Percentiles rank a stretch among this genome's conserved stretches.
These are phyloP conservation scores for Wallemia mellicola DNA, from an alignment of 1,284 basidiomycete genomes.

Conservation along the genomic window DNA sequence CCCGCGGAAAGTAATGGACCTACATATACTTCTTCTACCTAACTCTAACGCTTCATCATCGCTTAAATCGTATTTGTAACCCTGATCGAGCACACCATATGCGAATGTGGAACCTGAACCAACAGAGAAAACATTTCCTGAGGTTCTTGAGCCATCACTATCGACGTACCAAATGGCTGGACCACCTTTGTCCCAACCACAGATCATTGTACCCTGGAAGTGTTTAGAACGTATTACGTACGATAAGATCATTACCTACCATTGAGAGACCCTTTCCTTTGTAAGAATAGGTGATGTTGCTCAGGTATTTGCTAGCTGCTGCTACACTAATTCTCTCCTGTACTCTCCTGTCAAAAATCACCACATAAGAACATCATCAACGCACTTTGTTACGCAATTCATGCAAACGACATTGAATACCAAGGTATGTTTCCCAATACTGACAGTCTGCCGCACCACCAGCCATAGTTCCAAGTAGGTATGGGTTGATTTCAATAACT, in stretches of 20 bases:
- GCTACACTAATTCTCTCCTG: slow-evolving; percentile 85
- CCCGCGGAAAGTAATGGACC: neutral
- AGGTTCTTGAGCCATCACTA: slow-evolving; percentile 79
- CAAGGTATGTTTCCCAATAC: slow-evolving; percentile 95
- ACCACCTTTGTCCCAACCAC: slow-evolving; percentile 98
- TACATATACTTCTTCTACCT: slow-evolving; percentile 59
- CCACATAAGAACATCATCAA: neutral
- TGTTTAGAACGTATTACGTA: slow-evolving; percentile 33
- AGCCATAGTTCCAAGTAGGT: slow-evolving; percentile 93
- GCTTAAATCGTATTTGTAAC: slow-evolving; percentile 73
- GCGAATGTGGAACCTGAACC: slow-evolving; percentile 95
- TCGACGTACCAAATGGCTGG: slow-evolving; percentile 97
- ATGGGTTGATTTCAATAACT: slow-evolving; percentile 98
- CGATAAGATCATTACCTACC: neutral
- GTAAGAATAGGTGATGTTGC: slow-evolving; percentile 90
- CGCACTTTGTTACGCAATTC: slow-evolving; percentile 58
- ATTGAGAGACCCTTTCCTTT: slow-evolving; percentile 77
- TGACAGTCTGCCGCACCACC: slow-evolving; percentile 91
- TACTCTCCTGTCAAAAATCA: neutral
- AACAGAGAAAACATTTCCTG: slow-evolving; percentile 90
- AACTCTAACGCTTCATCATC: slow-evolving; percentile 89
- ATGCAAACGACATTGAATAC: slow-evolving; percentile 86
- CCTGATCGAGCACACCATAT: slow-evolving; percentile 93
- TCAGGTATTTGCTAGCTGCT: slow-evolving; percentile 87
- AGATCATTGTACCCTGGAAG: slow-evolving; percentile 99